Evolutionary conservation across 2,329 filamentous ascomycete genomes (phyloP).

Genomic region (Nemania sp.): DNA sequence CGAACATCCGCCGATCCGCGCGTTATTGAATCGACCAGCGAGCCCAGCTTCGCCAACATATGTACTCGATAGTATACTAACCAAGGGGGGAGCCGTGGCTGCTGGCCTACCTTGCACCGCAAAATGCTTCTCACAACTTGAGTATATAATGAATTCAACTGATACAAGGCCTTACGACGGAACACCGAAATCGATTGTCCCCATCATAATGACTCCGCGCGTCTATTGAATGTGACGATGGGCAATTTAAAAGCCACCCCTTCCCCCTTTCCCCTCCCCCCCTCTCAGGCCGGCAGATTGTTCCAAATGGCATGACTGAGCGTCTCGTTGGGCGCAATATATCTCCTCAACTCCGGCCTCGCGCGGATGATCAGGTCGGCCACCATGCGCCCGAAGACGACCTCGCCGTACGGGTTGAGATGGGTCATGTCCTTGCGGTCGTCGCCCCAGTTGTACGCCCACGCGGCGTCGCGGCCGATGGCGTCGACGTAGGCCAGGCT

Average conservation of each 20-base stretch:
- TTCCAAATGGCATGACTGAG: constrained; percentile 42
- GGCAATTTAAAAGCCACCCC: neutral
- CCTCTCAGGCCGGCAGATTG: constrained; percentile 43
- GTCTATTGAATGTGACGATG: neutral
- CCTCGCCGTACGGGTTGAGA: constrained; percentile 56
- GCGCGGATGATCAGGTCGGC: constrained; percentile 52
- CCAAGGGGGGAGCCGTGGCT: too few species aligned
- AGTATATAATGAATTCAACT: too few species aligned
- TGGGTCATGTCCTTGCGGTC: constrained; percentile 56
- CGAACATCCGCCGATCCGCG: too few species aligned
- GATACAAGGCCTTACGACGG: too few species aligned
- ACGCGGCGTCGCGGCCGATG: constrained; percentile 53
- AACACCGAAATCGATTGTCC: too few species aligned
- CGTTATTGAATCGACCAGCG: too few species aligned
- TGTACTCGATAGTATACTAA: too few species aligned
- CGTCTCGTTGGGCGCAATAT: constrained; percentile 39
- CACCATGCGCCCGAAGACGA: constrained; percentile 63
- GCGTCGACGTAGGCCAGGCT: constrained; percentile 56
- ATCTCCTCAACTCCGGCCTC: constrained; percentile 31
- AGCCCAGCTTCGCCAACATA: too few species aligned
- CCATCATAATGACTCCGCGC: neutral
- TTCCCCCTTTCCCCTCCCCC: neutral
- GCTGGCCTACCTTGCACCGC: too few species aligned
- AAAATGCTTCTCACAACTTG: too few species aligned
- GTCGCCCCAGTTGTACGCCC: constrained; percentile 50